Evolutionary conservation across 371 early-diverging fungal genomes (phyloP).

Genomic region (Mucor racemosus): DNA sequence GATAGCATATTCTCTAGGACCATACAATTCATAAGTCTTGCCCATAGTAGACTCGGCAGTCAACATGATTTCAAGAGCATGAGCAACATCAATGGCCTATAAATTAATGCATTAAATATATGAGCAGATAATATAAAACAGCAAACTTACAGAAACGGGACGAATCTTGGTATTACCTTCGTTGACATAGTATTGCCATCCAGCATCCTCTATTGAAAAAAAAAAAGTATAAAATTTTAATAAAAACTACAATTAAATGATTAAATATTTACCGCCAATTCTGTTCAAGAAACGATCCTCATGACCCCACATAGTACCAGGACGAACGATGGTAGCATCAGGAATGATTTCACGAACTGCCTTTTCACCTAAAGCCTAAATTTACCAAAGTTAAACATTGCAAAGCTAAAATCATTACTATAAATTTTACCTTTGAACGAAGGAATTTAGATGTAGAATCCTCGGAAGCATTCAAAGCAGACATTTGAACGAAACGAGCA

Average conservation of each 20-base stretch:
- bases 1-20: constrained; percentile 80
- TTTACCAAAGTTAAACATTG: neutral
- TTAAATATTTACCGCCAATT: constrained; percentile 71
- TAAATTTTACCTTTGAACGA: constrained; percentile 75
- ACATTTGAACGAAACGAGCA: constrained; percentile 87
- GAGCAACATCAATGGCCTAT: constrained; percentile 88
- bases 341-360: constrained; percentile 89
- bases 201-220: constrained; percentile 33
- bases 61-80: constrained; percentile 77
- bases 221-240: neutral
- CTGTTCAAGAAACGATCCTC: constrained; percentile 94
- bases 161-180: constrained; percentile 76
- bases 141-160: constrained; percentile 75
- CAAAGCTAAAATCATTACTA: too few relatives aligned
- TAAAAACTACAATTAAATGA: neutral
- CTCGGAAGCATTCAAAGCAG: constrained; percentile 82
- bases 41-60: constrained; percentile 77
- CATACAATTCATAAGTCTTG: constrained; percentile 90
- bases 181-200: constrained; percentile 76
- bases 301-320: constrained; percentile 87
- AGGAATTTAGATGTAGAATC: constrained; percentile 82
- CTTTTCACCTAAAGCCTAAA: constrained; percentile 86
- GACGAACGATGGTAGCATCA: constrained; percentile 93
- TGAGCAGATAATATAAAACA: too few relatives aligned
- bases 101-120: too few relatives aligned